Evolutionary conservation across 805 yeast genomes (phyloP), one percentile per base, ranked within the genome.

Genomic region (Isabelozyma heimii): DNA sequence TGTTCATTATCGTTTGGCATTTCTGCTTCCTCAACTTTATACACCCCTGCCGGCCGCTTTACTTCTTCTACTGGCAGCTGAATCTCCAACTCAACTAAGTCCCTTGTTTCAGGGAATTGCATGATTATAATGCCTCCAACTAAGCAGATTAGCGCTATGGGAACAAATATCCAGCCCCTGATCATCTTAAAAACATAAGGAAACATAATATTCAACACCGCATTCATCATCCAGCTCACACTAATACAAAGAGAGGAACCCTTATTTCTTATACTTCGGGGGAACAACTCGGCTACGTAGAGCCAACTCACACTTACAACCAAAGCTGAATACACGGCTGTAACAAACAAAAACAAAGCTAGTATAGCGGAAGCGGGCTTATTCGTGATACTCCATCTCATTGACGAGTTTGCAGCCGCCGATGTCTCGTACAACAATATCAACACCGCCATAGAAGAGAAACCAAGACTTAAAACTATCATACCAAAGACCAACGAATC

Each of bases 221-320:
- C 71, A 51, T 67, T 72, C 7, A 72, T 49, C 1, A 65, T 51
- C 83, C 82, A 80, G 2, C 80, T 75, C 12, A 69, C 59, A 24
- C 75, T 60, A 74, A 77, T 73, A 42, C 80, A 72, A 4, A 79
- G 52, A 0, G 81, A 66, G 24, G 74, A 61, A 0, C 82, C 82
- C 52, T 76, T 78, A 0, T 77, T 63, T 51, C 80, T 73, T 1
- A 78, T 73, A 26, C 63, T 62, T 1, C 61, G 61, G 0, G 81
- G 80, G 40, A 81, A 71, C 4, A 79, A 60, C 53, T 81, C 85
- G 44, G 75, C 71, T 4, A 79, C 70, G 55, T 78, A 80, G 16
- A 81, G 58, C 79, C 79, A 74, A 33, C 81, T 72, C 3, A 73
- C 73, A 40, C 82, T 70, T 0, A 76, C 63, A 12, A 81, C 61